Evolutionary conservation across 1,284 basidiomycete species (phyloP), one percentile per base, ranked within the genome.

Genomic region (Fistulina hepatica): DNA sequence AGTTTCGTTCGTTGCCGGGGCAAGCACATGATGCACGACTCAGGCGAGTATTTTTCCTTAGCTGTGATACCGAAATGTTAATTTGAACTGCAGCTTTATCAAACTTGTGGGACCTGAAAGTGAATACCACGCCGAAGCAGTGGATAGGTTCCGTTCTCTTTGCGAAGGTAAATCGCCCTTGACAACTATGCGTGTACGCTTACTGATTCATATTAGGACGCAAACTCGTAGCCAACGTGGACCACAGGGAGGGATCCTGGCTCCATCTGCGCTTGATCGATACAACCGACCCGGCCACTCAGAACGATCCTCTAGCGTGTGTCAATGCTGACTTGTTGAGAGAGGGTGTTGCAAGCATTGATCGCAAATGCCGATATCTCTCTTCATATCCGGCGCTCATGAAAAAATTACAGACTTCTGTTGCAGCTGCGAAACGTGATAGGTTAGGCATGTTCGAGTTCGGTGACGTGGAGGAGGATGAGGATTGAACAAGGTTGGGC

Each of bases 191-290:
- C n/a, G n/a, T n/a, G n/a, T n/a, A n/a, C n/a, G n/a, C n/a, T n/a
- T n/a, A n/a, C n/a, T n/a, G n/a, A n/a, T n/a, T n/a, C n/a, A n/a
- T n/a, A n/a, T n/a, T n/a, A n/a, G n/a, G 85, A 21, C 81, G 85
- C 40, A 90, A 91, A 56, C 71, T 97, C 21, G 67, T 95, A 31
- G 92, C 90, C 24, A 94, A 92, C 60, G 63, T 92, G 41, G 92
- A 97, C 58, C 73, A 82, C 53, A 76, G 69, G 51, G 92, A 94
- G 53, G 83, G 82, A 30, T 55, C 70, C 25, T 53, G 79, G 3
- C 65, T 90, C 12, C 91, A 94, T 57, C 71, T 94, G 37, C 82
- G 91, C 22, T 71, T 94, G 32, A 90, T 93, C 45, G 89, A 94
- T 54, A 81, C 90, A 1, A 58, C 67, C 21, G 81, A 91, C 58